Percentiles rank a stretch among this genome's conserved stretches.
phyloP scores from a whole-genome alignment of 768 basidiomycete species.

The Phylloporus sp. region DNA sequence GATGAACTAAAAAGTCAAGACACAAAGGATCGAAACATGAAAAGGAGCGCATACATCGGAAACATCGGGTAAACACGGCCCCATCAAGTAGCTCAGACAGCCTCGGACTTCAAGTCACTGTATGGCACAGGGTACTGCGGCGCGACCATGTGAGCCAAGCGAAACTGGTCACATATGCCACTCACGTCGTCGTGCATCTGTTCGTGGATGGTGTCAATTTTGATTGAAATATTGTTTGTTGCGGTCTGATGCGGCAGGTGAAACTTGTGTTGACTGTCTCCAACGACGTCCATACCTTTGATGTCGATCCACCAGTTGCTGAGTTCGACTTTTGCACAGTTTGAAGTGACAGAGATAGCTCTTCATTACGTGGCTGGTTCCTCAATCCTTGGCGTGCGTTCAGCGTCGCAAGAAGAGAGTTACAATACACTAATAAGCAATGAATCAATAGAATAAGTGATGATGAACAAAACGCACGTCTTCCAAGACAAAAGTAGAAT shows the following conservation, averaged over 20 bases:
- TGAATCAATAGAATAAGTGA: not conserved
- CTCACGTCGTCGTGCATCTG: constrained; percentile 41
- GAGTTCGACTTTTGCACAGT: constrained; percentile 22
- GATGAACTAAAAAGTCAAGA: not conserved
- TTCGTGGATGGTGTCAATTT: constrained; percentile 63
- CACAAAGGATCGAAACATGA: not conserved
- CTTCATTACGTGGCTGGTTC: constrained; percentile 28
- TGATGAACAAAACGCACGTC: constrained; percentile 38
- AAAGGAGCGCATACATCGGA: not conserved
- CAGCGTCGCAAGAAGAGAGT: constrained; percentile 57
- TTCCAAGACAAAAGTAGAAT: constrained; percentile 62
- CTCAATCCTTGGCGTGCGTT: constrained; percentile 51
- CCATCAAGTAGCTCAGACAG: constrained; percentile 16
- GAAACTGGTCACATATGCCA: not conserved
- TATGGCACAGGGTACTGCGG: constrained; percentile 17
- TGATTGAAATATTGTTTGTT: constrained; percentile 55
- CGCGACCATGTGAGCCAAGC: not conserved
- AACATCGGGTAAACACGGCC: not conserved
- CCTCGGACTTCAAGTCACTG: constrained; percentile 15
- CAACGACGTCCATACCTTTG: constrained; percentile 8
- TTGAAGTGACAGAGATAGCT: constrained; percentile 30
- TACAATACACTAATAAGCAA: constrained; percentile 47
- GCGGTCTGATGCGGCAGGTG: constrained; percentile 8
- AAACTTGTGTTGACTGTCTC: not conserved
- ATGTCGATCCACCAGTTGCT: constrained; percentile 4